phyloP scores from a whole-genome alignment of 2,329 filamentous ascomycete species.

The Aspergillus fumigatiaffinis region DNA sequence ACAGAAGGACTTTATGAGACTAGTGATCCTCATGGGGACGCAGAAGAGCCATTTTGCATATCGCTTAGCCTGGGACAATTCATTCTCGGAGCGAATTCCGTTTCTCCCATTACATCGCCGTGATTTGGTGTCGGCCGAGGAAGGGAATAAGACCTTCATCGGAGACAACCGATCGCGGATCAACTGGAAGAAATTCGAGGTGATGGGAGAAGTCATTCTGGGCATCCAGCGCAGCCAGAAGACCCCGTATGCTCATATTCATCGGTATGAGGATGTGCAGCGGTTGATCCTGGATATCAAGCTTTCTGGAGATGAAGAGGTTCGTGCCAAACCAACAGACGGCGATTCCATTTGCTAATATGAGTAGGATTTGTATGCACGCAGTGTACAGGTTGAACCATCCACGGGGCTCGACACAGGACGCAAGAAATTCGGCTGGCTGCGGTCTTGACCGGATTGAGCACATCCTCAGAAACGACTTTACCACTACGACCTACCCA shows the following conservation, averaged over 20 bases:
- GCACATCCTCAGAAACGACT: not conserved
- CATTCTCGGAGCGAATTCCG: constrained; percentile 81
- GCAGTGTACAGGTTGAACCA: constrained; percentile 54
- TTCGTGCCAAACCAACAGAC: constrained; percentile 44
- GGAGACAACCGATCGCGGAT: constrained; percentile 69
- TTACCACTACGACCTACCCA: not conserved
- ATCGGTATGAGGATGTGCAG: constrained; percentile 64
- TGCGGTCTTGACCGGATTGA: constrained; percentile 28
- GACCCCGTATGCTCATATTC: constrained; percentile 70
- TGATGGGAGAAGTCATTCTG: constrained; percentile 86
- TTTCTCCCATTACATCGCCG: constrained; percentile 86
- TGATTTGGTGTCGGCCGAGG: constrained; percentile 86
- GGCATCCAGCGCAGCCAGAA: constrained; percentile 90
- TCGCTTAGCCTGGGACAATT: constrained; percentile 96
- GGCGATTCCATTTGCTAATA: constrained; percentile 7
- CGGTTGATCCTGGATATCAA: constrained; percentile 77
- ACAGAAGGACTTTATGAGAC: constrained; percentile 79
- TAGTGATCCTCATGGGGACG: constrained; percentile 88
- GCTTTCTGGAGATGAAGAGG: constrained; percentile 83
- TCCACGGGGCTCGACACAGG: constrained; percentile 36
- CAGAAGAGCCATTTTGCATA: constrained; percentile 93
- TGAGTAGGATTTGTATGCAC: constrained; percentile 54
- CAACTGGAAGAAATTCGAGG: constrained; percentile 98
- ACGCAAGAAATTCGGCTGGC: constrained; percentile 43
- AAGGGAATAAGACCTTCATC: constrained; percentile 87